Percentiles rank a stretch among this genome's conserved stretches.
Conservation (phyloP, 495 filamentous ascomycete genomes). For the Annulohypoxylon stygium region DNA sequence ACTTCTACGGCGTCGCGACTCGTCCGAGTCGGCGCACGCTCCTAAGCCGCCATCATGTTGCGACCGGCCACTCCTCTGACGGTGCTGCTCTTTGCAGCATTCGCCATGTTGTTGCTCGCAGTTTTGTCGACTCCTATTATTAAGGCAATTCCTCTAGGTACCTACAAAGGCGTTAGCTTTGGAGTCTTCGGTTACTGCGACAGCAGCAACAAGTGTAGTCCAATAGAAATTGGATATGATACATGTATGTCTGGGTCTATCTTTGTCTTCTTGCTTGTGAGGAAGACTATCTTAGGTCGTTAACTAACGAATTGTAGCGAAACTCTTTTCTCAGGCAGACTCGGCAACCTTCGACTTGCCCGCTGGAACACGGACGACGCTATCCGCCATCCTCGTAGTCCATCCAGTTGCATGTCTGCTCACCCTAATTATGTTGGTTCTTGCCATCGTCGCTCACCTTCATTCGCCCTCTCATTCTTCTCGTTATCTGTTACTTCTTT, state of each 20-base stretch:
- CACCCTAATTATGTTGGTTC: constrained; percentile 83
- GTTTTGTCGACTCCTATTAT: constrained; percentile 94
- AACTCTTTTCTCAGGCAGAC: constrained; percentile 54
- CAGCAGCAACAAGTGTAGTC: constrained; percentile 66
- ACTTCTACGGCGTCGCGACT: constrained; percentile 45
- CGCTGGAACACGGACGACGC: constrained; percentile 76
- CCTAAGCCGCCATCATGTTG: constrained; percentile 65
- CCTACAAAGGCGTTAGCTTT: constrained; percentile 80
- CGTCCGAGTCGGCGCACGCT: constrained; percentile 47
- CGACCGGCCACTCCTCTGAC: constrained; percentile 94
- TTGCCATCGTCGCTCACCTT: constrained; percentile 86
- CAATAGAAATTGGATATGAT: constrained; percentile 86
- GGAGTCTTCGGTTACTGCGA: constrained; percentile 95
- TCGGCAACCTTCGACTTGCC: constrained; percentile 78
- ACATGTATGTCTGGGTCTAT: constrained; percentile 69
- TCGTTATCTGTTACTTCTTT: constrained; percentile 82
- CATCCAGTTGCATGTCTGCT: constrained; percentile 92
- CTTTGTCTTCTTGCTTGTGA: neutral
- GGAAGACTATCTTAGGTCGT: constrained; percentile 28
- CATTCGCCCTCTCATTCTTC: constrained; percentile 94
- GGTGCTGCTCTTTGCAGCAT: constrained; percentile 85
- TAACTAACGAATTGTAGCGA: constrained; percentile 53
- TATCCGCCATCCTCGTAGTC: constrained; percentile 92
- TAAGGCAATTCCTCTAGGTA: constrained; percentile 83
- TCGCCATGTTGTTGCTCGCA: constrained; percentile 86